phyloP scores from a whole-genome alignment of 1,139 yeast species.

The Schizosaccharomyces versatilis region DNA sequence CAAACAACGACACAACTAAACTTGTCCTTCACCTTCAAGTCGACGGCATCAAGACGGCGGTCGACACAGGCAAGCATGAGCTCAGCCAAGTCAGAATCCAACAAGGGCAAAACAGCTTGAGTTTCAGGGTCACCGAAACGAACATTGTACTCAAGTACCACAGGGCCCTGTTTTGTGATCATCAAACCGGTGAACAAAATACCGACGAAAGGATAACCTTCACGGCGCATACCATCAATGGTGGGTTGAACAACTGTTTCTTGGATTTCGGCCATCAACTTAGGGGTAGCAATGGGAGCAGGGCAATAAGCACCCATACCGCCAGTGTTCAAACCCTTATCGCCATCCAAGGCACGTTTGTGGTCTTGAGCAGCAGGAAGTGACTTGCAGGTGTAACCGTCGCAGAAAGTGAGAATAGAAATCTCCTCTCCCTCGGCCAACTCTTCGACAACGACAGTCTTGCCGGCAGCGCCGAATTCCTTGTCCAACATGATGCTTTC shows the following conservation, averaged over 20 bases:
- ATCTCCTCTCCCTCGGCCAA: conserved; percentile 91
- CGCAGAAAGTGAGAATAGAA: conserved; percentile 75
- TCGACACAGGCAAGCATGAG: conserved; percentile 86
- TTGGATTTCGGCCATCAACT: conserved; percentile 46
- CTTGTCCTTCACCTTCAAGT: conserved; percentile 36
- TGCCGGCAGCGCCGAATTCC: conserved; percentile 87
- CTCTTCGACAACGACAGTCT: conserved; percentile 91
- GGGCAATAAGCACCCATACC: conserved; percentile 99
- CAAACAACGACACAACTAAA: conserved; percentile 82
- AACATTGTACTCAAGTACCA: conserved; percentile 88
- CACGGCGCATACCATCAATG: conserved; percentile 88
- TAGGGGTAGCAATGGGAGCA: conserved; percentile 71
- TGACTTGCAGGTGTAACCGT: conserved; percentile 77
- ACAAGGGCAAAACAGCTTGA: conserved; percentile 77
- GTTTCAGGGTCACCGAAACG: conserved; percentile 99
- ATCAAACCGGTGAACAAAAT: conserved; percentile 91
- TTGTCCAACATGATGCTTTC: conserved; percentile 75
- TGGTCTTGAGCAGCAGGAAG: conserved; percentile 97
- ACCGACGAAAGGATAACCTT: conserved; percentile 90
- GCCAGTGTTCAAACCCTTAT: conserved; percentile 86
- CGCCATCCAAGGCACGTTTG: conserved; percentile 84
- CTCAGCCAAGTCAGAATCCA: conserved; percentile 76
- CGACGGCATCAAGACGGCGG: conserved; percentile 73
- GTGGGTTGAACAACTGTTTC: conserved; percentile 64
- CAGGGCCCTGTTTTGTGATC: conserved; percentile 66